Conservation (phyloP, 2,329 filamentous ascomycete genomes). For the Sporothrix globosa region DNA sequence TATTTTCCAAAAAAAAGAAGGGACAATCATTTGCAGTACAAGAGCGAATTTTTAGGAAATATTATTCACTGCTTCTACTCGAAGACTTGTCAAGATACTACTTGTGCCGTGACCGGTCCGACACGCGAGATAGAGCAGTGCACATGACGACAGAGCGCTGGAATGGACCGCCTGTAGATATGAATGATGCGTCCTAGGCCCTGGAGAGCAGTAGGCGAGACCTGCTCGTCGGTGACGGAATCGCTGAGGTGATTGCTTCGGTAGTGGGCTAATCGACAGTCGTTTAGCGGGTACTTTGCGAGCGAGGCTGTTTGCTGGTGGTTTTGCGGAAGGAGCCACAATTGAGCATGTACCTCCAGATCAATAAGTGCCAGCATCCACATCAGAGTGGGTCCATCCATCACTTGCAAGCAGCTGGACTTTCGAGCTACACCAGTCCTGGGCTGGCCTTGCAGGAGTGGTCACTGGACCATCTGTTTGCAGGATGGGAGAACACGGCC, state of each 20-base stretch:
- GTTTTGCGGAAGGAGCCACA: not conserved
- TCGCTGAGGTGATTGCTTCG: conserved; percentile 20
- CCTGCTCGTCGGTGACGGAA: conserved; percentile 18
- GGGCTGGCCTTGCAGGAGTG: conserved; percentile 21
- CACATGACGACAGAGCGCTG: not conserved
- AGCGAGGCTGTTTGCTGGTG: not conserved
- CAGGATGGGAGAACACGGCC: not conserved
- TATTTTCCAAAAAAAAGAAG: not conserved
- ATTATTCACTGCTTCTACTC: not conserved
- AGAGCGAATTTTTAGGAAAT: not conserved
- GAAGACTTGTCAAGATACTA: not conserved
- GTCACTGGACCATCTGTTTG: conserved; percentile 9
- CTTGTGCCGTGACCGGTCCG: not conserved
- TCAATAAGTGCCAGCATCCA: conserved; percentile 4
- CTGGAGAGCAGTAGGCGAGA: not conserved
- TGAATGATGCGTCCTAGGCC: not conserved
- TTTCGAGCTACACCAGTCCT: conserved; percentile 16
- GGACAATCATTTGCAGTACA: not conserved
- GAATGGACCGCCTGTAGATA: conserved; percentile 5
- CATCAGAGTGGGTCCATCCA: conserved; percentile 14
- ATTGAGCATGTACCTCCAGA: conserved; percentile 4
- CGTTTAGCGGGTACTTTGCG: conserved; percentile 21
- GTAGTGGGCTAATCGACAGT: not conserved
- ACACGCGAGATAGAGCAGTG: conserved; percentile 12
- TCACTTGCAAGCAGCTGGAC: not conserved